Conservation (phyloP, 2,329 filamentous ascomycete species). For the Fonsecaea monophora region DNA sequence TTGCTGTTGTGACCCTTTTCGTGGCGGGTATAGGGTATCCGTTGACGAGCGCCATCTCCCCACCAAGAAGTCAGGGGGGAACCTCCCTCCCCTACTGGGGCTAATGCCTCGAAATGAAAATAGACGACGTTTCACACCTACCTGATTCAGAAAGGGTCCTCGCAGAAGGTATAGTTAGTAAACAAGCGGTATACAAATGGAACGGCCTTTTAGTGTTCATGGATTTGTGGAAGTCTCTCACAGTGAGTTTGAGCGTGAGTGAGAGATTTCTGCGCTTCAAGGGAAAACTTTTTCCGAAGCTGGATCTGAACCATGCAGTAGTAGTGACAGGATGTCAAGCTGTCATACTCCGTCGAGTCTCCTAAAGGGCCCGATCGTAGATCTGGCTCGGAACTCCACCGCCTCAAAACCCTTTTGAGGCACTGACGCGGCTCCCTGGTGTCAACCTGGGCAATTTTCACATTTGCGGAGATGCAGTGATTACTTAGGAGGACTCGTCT, state of each 20-base stretch:
- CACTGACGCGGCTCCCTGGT: not conserved
- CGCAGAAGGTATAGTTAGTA: not conserved
- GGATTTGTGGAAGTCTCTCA: not conserved
- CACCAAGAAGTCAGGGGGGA: not conserved
- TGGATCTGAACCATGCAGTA: not conserved
- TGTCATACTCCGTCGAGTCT: not conserved
- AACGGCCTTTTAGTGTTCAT: not conserved
- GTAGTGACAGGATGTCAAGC: not conserved
- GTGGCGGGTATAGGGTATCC: not conserved
- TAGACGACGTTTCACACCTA: not conserved
- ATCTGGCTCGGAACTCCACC: conserved; percentile 1
- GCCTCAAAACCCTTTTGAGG: not conserved
- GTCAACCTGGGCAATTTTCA: not conserved
- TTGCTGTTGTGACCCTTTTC: not conserved
- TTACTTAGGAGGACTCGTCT: not conserved
- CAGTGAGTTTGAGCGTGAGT: no score
- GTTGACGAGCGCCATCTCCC: not conserved
- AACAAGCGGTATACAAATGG: not conserved
- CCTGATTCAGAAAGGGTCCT: not conserved
- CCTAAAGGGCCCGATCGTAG: not conserved
- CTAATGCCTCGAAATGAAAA: not conserved
- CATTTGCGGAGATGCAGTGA: not conserved
- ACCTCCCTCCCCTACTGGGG: not conserved
- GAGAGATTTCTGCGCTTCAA: no score
- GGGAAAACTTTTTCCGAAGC: no score